Conservation (phyloP, 1,139 yeast species). For the Hansenula sp. region DNA sequence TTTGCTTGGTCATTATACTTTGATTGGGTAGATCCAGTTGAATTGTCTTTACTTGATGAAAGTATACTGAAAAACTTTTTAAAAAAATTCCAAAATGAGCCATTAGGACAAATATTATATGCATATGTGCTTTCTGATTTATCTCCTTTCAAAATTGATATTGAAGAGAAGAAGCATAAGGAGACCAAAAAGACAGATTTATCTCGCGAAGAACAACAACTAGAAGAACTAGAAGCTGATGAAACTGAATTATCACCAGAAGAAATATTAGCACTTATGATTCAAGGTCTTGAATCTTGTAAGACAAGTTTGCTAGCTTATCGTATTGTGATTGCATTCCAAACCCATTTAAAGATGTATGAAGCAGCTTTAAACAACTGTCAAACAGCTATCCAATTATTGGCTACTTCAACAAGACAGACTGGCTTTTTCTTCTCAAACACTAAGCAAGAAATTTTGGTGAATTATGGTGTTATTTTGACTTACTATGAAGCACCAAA, state of each 20-base stretch:
- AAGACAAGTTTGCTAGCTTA: constrained; percentile 55
- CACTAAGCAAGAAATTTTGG: constrained; percentile 56
- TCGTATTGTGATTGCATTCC: constrained; percentile 61
- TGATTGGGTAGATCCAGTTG: constrained; percentile 66
- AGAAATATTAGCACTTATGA: constrained; percentile 23
- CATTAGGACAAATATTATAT: constrained; percentile 59
- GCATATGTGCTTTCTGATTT: constrained; percentile 62
- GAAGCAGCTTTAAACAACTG: constrained; percentile 58
- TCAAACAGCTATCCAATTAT: constrained; percentile 52
- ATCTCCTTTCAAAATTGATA: constrained; percentile 35
- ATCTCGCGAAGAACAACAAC: constrained; percentile 17
- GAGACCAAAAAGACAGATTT: constrained; percentile 15
- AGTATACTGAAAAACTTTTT: constrained; percentile 46
- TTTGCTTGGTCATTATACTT: constrained; percentile 73
- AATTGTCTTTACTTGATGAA: constrained; percentile 46
- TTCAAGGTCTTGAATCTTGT: constrained; percentile 21
- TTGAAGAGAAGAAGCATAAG: constrained; percentile 24
- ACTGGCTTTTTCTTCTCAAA: constrained; percentile 45
- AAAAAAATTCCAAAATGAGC: constrained; percentile 53
- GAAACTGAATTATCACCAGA: constrained; percentile 22
- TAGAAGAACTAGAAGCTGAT: constrained; percentile 17
- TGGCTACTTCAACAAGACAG: constrained; percentile 44
- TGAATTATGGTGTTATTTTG: constrained; percentile 70
- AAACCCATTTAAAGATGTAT: constrained; percentile 59
- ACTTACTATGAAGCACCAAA: constrained; percentile 90